A percentile compares a stretch with the other conserved stretches of the same genome.
phyloP scores from a whole-genome alignment of 306 rosid genomes.

The Argentina anserina region DNA sequence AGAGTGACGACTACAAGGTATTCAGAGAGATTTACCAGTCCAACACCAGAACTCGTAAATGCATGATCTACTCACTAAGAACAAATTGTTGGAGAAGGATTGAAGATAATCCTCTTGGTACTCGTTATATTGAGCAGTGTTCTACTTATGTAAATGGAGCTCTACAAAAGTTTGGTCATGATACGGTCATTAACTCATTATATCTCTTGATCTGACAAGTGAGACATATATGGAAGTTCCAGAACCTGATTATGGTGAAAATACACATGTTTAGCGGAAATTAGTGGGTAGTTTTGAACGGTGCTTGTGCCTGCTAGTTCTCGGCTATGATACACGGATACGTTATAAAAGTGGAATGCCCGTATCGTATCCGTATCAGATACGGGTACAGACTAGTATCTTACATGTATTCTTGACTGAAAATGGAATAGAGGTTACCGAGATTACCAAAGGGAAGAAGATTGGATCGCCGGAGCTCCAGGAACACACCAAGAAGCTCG shows the following conservation, averaged over 20 bases:
- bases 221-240: neutral
- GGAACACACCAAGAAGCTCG: no score
- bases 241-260: neutral
- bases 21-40: neutral
- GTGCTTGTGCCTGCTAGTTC: neutral
- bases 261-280: neutral
- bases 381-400: no score
- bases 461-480: no score
- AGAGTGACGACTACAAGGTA: neutral
- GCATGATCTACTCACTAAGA: neutral
- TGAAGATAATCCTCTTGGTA: neutral
- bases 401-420: no score
- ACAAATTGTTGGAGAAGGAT: neutral
- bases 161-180: neutral
- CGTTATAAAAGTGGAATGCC: no score
- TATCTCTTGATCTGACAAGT: neutral
- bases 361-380: no score
- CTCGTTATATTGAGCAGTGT: neutral
- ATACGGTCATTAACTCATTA: neutral
- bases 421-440: no score
- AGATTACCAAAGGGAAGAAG: no score
- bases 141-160: neutral
- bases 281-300: neutral
- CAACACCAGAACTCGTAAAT: neutral
- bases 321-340: no score